Base-by-base conservation (phyloP, 1,139 yeast genomes). In the Candida freyschussii region DNA sequence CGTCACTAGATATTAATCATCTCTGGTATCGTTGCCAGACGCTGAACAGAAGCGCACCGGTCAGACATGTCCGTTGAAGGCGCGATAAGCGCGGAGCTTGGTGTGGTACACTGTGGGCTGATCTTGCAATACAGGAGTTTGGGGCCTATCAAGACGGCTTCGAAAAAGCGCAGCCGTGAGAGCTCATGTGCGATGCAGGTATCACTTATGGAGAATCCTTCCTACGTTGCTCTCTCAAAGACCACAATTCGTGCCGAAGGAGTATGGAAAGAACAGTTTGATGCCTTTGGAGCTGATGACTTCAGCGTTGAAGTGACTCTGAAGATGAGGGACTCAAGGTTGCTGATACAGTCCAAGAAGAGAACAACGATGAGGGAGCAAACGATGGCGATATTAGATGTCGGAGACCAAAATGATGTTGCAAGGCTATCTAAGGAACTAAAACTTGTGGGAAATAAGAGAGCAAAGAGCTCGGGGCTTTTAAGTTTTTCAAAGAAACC, bases 281-380 rank as follows among this genome's bases (percentile, higher is more conserved):
- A 18, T 10, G 30, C 13, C 10, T 10, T 17, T 14, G 21, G n/a
- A 9, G 30, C 35, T 3, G 26, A 21, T 5, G 29, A 31, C 4
- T 24, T 35, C 18, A 11, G 19, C 8, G 33, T 18, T 12, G 40
- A 33, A 10, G 37, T 40, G 6, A 13, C 19, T 3, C 8, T 38
- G 13, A 24, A 25, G 21, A 9, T 24, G 13, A 15, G 19, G 7
- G 29, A 27, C 6, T 21, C 27, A 7, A 8, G 14, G 4, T 7
- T 39, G n/a, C 26, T 17, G 5, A 9, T 42, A 4, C 19, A 27
- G 10, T 30, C 44, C 3, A 39, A 31, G 34, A 43, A 41, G 30
- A 26, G 44, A 13, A 31, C 32, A 31, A 38, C 29, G 24, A 20
- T 37, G 33, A 14, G 25, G 7, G 43, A 39, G 10, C 32, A 32